phyloP scores from a whole-genome alignment of 495 filamentous ascomycete genomes.

The Tuber melanosporum region DNA sequence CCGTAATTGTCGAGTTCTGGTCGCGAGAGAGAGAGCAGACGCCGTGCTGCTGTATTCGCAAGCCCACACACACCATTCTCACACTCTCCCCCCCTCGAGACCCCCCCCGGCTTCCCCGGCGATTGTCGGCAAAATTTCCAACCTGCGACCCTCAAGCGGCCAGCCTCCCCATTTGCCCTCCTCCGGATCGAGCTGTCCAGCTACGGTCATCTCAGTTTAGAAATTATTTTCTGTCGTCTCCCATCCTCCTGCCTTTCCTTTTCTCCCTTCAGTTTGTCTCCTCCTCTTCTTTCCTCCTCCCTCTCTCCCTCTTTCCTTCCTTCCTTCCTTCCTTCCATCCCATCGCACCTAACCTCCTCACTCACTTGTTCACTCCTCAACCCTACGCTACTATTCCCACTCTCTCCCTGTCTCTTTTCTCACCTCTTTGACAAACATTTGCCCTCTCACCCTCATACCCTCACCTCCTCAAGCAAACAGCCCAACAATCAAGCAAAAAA shows the following conservation, averaged over 20 bases:
- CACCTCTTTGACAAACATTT: background rate
- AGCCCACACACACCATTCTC: background rate
- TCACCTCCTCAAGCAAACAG: background rate
- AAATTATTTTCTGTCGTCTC: constrained; percentile 8
- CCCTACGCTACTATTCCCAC: background rate
- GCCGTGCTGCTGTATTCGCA: background rate
- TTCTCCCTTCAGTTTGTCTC: constrained; percentile 18
- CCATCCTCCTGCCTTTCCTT: constrained; percentile 7
- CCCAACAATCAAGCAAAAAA: background rate
- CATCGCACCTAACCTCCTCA: constrained; percentile 2
- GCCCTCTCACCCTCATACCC: background rate
- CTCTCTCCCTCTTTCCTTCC: constrained; percentile 17
- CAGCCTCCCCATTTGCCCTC: constrained; percentile 33
- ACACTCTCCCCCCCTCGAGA: constrained; percentile 24
- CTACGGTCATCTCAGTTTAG: constrained; percentile 7
- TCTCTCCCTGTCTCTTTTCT: background rate
- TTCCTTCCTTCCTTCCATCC: constrained; percentile 8
- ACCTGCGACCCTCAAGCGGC: constrained; percentile 17
- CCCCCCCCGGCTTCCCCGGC: constrained; percentile 23
- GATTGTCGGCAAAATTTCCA: constrained; percentile 22
- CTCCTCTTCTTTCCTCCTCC: constrained; percentile 9
- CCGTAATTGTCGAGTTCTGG: background rate
- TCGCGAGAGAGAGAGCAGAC: background rate
- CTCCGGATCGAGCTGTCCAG: constrained; percentile 16
- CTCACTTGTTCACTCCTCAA: constrained; percentile 1